Evolutionary conservation across 2,329 filamentous ascomycete species (phyloP).

Genomic region (Teratosphaeria viscida): DNA sequence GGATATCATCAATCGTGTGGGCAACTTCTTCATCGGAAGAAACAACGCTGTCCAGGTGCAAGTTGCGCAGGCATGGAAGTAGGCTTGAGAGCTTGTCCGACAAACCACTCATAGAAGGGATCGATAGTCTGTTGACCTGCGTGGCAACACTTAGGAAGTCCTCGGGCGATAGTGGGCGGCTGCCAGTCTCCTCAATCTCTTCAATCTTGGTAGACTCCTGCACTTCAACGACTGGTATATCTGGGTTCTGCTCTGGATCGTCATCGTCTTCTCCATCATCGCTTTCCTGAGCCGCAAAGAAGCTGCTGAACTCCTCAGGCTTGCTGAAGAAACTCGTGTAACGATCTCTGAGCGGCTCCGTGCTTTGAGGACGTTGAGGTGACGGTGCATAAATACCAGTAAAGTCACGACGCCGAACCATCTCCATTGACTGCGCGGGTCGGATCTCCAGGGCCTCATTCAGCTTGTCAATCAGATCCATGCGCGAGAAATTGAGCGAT

Average conservation of each 20-base stretch:
- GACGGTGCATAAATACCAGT: conserved; percentile 23
- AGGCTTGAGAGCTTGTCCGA: conserved; percentile 37
- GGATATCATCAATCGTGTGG: conserved; percentile 27
- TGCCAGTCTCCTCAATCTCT: conserved; percentile 8
- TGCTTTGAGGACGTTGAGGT: conserved; percentile 28
- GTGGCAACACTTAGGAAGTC: conserved; percentile 30
- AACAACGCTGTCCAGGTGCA: conserved; percentile 27
- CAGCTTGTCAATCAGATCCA: conserved; percentile 36
- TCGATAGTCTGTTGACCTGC: conserved; percentile 36
- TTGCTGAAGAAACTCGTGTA: conserved; percentile 37
- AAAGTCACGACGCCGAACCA: conserved; percentile 21
- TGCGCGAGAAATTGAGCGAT: conserved; percentile 38
- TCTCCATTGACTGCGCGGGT: conserved; percentile 29
- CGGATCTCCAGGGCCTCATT: conserved; percentile 34
- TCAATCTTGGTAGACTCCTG: conserved; percentile 17
- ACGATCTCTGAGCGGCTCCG: conserved; percentile 31
- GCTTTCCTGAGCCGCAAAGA: conserved; percentile 11
- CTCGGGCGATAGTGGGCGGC: conserved; percentile 30
- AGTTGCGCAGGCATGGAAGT: conserved; percentile 31
- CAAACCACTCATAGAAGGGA: conserved; percentile 36
- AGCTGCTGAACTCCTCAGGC: conserved; percentile 27
- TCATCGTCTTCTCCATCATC: conserved; percentile 12
- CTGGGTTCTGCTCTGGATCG: conserved; percentile 7
- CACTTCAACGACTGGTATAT: conserved; percentile 14
- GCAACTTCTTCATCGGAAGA: conserved; percentile 27